Conservation (phyloP, 192 early-diverging fungal genomes). For the Coemansia sp. region DNA sequence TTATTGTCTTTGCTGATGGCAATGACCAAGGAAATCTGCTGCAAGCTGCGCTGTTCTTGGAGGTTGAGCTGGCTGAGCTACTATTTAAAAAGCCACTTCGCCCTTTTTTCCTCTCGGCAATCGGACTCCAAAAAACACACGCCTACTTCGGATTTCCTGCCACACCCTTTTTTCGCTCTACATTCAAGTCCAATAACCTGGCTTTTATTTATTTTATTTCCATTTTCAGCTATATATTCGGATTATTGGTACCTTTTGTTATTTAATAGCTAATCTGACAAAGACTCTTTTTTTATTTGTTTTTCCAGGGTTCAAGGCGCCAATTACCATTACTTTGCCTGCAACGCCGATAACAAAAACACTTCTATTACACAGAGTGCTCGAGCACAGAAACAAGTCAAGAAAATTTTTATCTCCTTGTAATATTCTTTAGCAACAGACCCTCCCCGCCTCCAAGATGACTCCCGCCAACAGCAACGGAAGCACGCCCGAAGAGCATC, state of each 20-base stretch:
- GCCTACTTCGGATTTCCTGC: not conserved
- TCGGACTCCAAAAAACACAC: not conserved
- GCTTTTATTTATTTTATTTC: not conserved
- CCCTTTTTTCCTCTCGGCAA: not conserved
- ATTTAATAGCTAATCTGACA: not conserved
- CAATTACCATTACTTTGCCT: not conserved
- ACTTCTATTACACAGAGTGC: not conserved
- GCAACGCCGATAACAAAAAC: not conserved
- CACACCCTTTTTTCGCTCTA: not conserved
- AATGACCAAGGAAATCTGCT: not conserved
- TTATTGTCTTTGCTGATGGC: too few relatives aligned
- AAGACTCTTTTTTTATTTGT: not conserved
- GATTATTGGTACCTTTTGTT: too few relatives aligned
- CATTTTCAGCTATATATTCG: too few relatives aligned
- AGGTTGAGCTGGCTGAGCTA: too few relatives aligned
- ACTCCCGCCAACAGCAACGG: not conserved
- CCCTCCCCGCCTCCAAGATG: not conserved
- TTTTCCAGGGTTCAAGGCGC: not conserved
- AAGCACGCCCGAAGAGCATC: not conserved
- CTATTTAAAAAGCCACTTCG: not conserved
- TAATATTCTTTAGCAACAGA: not conserved
- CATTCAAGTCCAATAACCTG: not conserved
- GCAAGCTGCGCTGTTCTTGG: too few relatives aligned
- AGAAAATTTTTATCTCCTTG: not conserved
- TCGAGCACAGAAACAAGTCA: not conserved